phyloP scores from a whole-genome alignment of 768 basidiomycete genomes.

The Boletus barrowsii region DNA sequence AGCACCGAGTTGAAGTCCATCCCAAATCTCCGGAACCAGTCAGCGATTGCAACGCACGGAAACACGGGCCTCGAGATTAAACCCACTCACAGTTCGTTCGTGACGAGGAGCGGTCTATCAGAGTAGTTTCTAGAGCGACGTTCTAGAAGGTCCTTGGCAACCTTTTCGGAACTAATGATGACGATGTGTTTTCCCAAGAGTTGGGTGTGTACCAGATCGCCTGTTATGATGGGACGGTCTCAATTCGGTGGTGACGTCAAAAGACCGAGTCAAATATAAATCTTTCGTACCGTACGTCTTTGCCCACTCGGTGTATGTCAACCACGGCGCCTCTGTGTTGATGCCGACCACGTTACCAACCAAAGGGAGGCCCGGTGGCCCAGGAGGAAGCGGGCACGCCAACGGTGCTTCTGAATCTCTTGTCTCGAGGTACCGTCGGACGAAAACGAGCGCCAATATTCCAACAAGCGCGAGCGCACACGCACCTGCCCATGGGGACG shows the following conservation, averaged over 20 bases:
- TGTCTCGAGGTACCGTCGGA: neutral
- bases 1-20: constrained; percentile 16
- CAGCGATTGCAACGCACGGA: neutral
- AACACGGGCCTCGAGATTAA: neutral
- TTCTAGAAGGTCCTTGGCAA: constrained; percentile 46
- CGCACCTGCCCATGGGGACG: neutral
- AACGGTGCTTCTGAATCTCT: neutral
- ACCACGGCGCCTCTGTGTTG: constrained; percentile 32
- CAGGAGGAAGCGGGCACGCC: constrained; percentile 29
- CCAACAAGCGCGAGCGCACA: neutral
- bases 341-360: constrained; percentile 38
- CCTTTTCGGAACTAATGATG: constrained; percentile 42
- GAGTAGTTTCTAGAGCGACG: constrained; percentile 45
- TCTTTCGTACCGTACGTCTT: constrained; percentile 28
- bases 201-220: constrained; percentile 44
- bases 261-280: no score
- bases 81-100: constrained; percentile 9
- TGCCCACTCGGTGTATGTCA: constrained; percentile 37
- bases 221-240: constrained; percentile 13
- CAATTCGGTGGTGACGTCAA: no score
- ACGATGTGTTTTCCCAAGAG: constrained; percentile 44
- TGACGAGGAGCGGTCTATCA: constrained; percentile 39
- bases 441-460: neutral
- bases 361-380: constrained; percentile 34
- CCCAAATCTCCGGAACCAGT: constrained; percentile 4